Evolutionary conservation across 192 early-diverging fungal species (phyloP), one percentile per base, ranked within the genome.

Genomic region (Ramicandelaber brevisporus): DNA sequence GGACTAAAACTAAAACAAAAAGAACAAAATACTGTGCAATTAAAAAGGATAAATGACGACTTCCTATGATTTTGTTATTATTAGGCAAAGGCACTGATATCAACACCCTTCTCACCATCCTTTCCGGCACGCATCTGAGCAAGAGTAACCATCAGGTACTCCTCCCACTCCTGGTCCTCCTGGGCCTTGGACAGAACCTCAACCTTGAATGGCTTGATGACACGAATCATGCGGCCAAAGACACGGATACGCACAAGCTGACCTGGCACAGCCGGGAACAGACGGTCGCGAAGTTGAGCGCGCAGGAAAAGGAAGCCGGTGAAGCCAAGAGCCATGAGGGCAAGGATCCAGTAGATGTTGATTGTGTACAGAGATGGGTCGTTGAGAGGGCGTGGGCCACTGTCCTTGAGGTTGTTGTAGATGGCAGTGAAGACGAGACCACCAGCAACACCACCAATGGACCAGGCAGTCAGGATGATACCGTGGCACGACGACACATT

Each of bases 401-500:
- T 26, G 7, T 20, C 33, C 0, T 50, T 50, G 27, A 63, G 36
- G n/a, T 36, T 17, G 34, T 54, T 58, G 30, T 66, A 61, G 14
- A 79, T 48, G 33, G 43, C 50, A 9, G 64, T 73, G 46, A 71
- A 79, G 3, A 66, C 41, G 28, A 79, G 45, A 6, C 69, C 72
- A 24, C 76, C 76, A 12, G 58, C 65, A 11, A 80, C 65, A n/a
- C 66, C 68, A 2, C 58, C 72, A 17, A 65, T 50, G 7, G 76
- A 70, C 72, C 76, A 80, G 2, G 70, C 71, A 0, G 70, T 73
- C 16, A 80, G 56, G 15, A 76, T 73, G 16, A 80, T 51, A 4
- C 76, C 76, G 34, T 80, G 72, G 19, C 68, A 64, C 0, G 66
- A 57, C 0, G 68, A 61, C 42, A 72, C 66, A 48, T 80, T 80